Evolutionary conservation across 1,139 yeast genomes (phyloP).

Genomic region (Sugiyamaella grinbergsii): DNA sequence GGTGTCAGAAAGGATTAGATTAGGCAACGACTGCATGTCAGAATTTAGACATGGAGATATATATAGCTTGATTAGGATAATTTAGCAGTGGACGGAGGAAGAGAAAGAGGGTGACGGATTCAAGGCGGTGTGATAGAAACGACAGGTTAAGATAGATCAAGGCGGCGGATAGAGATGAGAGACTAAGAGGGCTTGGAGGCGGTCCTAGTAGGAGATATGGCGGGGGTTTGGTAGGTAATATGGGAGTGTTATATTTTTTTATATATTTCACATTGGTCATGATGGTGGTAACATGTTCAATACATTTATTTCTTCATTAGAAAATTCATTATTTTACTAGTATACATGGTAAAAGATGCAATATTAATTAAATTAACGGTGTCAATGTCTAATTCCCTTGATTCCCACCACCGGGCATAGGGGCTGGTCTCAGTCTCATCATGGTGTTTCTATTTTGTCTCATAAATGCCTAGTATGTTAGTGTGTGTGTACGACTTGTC

Average conservation of each 20-base stretch:
- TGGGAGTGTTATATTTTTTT: too few relatives aligned
- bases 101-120: too few relatives aligned
- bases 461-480: conserved; percentile 33
- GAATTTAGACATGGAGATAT: neutral
- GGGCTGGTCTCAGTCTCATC: conserved; percentile 38
- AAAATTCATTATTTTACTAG: neutral
- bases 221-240: too few relatives aligned
- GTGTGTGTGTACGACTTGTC: neutral
- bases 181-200: too few relatives aligned
- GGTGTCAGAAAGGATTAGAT: neutral
- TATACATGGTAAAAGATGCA: neutral
- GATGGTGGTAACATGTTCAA: neutral
- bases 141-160: too few relatives aligned
- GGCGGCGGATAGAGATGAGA: too few relatives aligned
- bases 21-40: neutral
- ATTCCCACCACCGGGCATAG: conserved; percentile 20
- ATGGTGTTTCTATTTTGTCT: conserved; percentile 35
- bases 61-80: too few relatives aligned
- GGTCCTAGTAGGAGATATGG: too few relatives aligned
- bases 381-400: conserved; percentile 4
- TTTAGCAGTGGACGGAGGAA: too few relatives aligned
- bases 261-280: neutral
- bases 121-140: too few relatives aligned
- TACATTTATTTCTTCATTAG: conserved; percentile 1
- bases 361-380: conserved; percentile 1